Percentiles rank a stretch among this genome's conserved stretches.
These are phyloP conservation scores for Astragalus membranaceus DNA, from an alignment of 306 rosid genomes.

Conservation along the genomic window DNA sequence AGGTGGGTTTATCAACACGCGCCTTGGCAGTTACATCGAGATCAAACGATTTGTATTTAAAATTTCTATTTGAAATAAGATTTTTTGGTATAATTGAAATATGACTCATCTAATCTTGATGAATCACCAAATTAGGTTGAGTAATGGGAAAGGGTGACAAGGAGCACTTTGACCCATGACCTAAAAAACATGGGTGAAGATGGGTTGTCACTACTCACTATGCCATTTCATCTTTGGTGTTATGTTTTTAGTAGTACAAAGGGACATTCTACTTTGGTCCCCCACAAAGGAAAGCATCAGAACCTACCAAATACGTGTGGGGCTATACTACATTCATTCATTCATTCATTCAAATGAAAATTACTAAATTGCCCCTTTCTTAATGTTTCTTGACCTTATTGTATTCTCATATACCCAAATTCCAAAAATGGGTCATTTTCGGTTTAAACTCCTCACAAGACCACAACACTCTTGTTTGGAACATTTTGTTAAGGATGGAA, in stretches of 20 bases:
- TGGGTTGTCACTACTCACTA: background rate
- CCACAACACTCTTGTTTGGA: background rate
- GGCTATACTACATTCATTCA: background rate
- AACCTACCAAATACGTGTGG: constrained; percentile 20
- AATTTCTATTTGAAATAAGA: background rate
- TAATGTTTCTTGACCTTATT: background rate
- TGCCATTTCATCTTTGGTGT: constrained; percentile 17
- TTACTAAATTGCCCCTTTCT: background rate
- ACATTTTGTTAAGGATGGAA: background rate
- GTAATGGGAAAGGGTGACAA: background rate
- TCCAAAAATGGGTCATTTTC: background rate
- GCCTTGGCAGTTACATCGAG: too few relatives aligned
- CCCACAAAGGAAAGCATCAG: constrained; percentile 7
- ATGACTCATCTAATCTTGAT: too few relatives aligned
- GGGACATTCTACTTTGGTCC: constrained; percentile 15
- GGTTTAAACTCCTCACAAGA: background rate
- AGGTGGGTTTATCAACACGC: too few relatives aligned
- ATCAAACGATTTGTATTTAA: too few relatives aligned
- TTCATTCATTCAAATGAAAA: background rate
- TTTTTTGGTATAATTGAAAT: background rate
- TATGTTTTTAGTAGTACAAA: constrained; percentile 11
- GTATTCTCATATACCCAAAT: background rate
- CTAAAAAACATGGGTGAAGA: constrained; percentile 21
- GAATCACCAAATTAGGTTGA: background rate
- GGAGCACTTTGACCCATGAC: constrained; percentile 10